phyloP scores from a whole-genome alignment of 768 basidiomycete genomes.

The Tephrocybe rancida region DNA sequence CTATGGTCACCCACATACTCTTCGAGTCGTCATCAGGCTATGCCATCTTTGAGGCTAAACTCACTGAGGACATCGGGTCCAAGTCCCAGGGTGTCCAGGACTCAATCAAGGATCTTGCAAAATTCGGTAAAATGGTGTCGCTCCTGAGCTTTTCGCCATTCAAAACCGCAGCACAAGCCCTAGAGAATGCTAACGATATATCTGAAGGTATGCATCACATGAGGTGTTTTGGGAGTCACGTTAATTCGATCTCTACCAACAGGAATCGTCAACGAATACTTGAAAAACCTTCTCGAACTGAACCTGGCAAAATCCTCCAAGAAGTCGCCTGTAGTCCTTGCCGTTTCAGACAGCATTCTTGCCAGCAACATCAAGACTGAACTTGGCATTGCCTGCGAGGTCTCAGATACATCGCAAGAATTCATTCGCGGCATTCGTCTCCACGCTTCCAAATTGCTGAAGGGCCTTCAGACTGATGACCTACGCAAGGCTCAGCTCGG shows the following conservation, averaged over 20 bases:
- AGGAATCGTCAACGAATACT: constrained; percentile 87
- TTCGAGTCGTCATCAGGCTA: constrained; percentile 96
- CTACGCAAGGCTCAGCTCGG: constrained; percentile 93
- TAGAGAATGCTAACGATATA: constrained; percentile 95
- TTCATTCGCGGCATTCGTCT: constrained; percentile 91
- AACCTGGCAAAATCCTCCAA: constrained; percentile 81
- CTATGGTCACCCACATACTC: constrained; percentile 81
- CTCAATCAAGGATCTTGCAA: constrained; percentile 82
- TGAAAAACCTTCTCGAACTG: constrained; percentile 83
- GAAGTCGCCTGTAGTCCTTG: constrained; percentile 69
- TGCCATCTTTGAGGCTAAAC: constrained; percentile 87
- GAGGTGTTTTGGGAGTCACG: not conserved
- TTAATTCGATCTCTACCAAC: constrained; percentile 8
- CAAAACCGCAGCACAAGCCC: constrained; percentile 88
- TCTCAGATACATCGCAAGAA: constrained; percentile 79
- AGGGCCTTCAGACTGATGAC: constrained; percentile 86
- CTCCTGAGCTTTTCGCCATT: constrained; percentile 92
- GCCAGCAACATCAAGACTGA: constrained; percentile 78
- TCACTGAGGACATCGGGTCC: constrained; percentile 85
- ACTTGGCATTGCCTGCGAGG: constrained; percentile 75
- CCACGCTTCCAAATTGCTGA: constrained; percentile 88
- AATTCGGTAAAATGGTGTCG: constrained; percentile 92
- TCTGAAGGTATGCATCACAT: constrained; percentile 75
- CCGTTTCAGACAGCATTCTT: constrained; percentile 75
- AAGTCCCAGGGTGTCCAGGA: constrained; percentile 80